A percentile compares a stretch with the other conserved stretches of the same genome.
Evolutionary conservation across 768 basidiomycete genomes (phyloP).

Genomic region (Hericium coralloides): DNA sequence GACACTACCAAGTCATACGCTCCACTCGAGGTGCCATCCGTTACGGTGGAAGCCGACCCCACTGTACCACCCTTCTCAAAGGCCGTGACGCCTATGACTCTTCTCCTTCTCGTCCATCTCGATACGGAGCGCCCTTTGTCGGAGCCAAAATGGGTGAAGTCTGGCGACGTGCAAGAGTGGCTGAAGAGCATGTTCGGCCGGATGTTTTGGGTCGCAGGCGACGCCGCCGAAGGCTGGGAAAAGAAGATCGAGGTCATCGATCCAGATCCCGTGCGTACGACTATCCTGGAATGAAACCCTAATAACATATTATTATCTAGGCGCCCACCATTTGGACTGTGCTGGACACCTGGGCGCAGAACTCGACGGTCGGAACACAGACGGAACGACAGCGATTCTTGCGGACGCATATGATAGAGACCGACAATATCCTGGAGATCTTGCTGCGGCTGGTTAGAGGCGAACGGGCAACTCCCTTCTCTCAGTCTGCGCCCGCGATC

Average conservation of each 20-base stretch:
- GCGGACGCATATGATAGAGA: constrained; percentile 77
- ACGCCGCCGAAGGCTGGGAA: constrained; percentile 87
- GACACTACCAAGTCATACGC: constrained; percentile 65
- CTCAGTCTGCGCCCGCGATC: constrained; percentile 51
- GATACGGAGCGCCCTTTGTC: constrained; percentile 85
- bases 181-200: constrained; percentile 78
- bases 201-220: constrained; percentile 80
- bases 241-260: constrained; percentile 88
- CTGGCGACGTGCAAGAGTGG: constrained; percentile 93
- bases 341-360: constrained; percentile 83
- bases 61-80: constrained; percentile 71
- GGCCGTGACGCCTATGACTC: constrained; percentile 38
- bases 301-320: constrained; percentile 30
- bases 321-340: constrained; percentile 89
- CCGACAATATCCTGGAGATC: constrained; percentile 89
- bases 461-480: constrained; percentile 67
- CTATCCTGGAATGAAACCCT: constrained; percentile 1
- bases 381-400: constrained; percentile 83
- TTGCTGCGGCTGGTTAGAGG: constrained; percentile 86
- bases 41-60: constrained; percentile 38
- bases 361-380: constrained; percentile 66
- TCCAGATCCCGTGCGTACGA: constrained; percentile 78
- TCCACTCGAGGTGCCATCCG: constrained; percentile 40
- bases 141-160: constrained; percentile 95
- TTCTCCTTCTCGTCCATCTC: constrained; percentile 68